Evolutionary conservation across 345 rosid genomes (phyloP), one percentile per base, ranked within the genome.

Genomic region (Lepidium aucheri): DNA sequence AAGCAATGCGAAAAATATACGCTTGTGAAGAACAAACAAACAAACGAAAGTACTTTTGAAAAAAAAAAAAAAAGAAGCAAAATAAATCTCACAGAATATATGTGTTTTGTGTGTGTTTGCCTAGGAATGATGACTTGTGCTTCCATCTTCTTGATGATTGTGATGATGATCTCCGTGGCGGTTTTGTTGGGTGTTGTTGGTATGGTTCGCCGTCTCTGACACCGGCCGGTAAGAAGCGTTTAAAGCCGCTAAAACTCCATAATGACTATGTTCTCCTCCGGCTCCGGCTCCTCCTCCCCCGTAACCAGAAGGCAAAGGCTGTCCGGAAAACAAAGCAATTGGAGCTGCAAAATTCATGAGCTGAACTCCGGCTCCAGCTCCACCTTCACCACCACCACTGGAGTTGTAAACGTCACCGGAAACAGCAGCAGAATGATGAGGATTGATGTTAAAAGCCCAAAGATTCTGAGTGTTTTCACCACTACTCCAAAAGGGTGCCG

Each of bases 301-400:
- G 9, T 68, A 68, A 22, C 77, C 77, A 15, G 83, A 44, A 11
- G 77, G 64, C 20, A 66, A 45, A 53, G 77, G 95, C 59, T 87
- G 97, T 30, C 90, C 83, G 1, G 94, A 67, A 68, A 86, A 73
- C 54, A 85, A 77, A 70, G 94, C 82, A 82, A 90, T 77, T 0
- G 91, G 91, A 30, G 86, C 64, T 13, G 88, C 85, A 57, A 87
- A 83, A 54, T 90, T 90, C 95, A 90, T 81, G 20, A 90, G 76
- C 79, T 87, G 97, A 46, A 90, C 73, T 33, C 89, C 91, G 52
- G 77, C 53, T 20, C 57, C 75, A 1, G 50, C 74, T 9, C 51
- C 67, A 1, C 30, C 59, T 26, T 85, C 73, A 20, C 90, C 88
- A 55, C 77, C 64, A 7, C 41, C 15, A 14, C 35, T 77, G 0